Base-by-base conservation (phyloP, 1,139 yeast species). In the Pichia sp. region DNA sequence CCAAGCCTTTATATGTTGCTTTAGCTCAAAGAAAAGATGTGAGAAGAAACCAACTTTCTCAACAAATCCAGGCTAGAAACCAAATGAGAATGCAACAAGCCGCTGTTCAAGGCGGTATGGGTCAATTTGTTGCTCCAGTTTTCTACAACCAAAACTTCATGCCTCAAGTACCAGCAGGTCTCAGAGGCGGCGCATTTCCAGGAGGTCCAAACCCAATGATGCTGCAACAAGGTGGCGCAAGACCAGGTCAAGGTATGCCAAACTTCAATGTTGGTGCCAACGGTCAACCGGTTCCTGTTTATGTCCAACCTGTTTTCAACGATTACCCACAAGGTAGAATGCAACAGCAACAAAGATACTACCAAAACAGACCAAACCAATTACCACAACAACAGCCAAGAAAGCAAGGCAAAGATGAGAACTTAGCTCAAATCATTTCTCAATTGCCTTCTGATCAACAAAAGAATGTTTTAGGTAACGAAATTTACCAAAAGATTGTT, bases 21-120 rank as follows among this genome's bases (percentile, higher is more conserved):
- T 85, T 95, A 72, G 99, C 99, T 68, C 99, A 93, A 83, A 89
- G 97, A 76, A 92, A 91, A 80, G 99, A 93, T 70, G 96, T 90
- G 61, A 91, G 99, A 83, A 89, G 96, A 73, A 84, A 91, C 68
- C 98, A 93, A 80, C 82, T 95, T 73, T 95, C 91, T 75, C 98
- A 95, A 79, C 99, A 93, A 77, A 88, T 91, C 72, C 96, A 89
- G 75, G 98, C 97, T 65, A 89, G 97, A 81, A 91, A 90, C 83
- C 98, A 93, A 78, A 84, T 92, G 86, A 89, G 98, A 80, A 83
- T 91, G 84, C 98, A 92, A 81, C 96, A 91, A 74, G 91, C 89
- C 74, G 81, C 81, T 61, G 87, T 87, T 63, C 79, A 84, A 60
- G 91, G 88, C 64, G 96, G 96, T 69, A 79, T 91, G 73, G 96